A percentile compares a stretch with the other conserved stretches of the same genome.
Conservation (phyloP, 1,284 basidiomycete genomes). For the Boletellus deceptivus region DNA sequence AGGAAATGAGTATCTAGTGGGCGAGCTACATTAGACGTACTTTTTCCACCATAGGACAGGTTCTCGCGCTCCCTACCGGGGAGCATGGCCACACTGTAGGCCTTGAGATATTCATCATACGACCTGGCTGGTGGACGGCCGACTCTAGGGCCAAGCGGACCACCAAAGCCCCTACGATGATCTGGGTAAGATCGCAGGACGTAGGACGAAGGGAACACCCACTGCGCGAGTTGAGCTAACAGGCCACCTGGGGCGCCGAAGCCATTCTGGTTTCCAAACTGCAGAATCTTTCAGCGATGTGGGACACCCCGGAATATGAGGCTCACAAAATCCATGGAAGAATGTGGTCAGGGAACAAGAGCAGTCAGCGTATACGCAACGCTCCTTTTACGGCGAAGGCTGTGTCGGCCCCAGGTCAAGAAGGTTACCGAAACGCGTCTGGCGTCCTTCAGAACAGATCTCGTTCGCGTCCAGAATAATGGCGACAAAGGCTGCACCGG, state of each 20-base stretch:
- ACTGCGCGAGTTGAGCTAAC: constrained; percentile 65
- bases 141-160: constrained; percentile 44
- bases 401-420: constrained; percentile 25
- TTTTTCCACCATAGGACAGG: constrained; percentile 95
- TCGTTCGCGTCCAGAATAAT: constrained; percentile 30
- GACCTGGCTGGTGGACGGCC: constrained; percentile 56
- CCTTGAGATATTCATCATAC: constrained; percentile 82
- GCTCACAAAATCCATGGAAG: constrained; percentile 63
- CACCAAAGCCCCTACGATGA: constrained; percentile 50
- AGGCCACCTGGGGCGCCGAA: constrained; percentile 48
- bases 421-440: constrained; percentile 17
- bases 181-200: constrained; percentile 12
- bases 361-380: constrained; percentile 25
- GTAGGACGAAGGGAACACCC: constrained; percentile 6
- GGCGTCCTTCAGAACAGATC: constrained; percentile 11
- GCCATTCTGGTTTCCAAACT: constrained; percentile 56
- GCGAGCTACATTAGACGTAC: constrained; percentile 52
- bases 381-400: constrained; percentile 30
- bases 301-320: background rate
- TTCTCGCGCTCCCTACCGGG: constrained; percentile 80
- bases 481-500: constrained; percentile 38
- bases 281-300: constrained; percentile 16
- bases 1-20: constrained; percentile 2
- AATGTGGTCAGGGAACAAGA: constrained; percentile 23
- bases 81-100: constrained; percentile 86